These are phyloP conservation scores for Lasiodiplodia theobromae DNA, from an alignment of 2,329 filamentous ascomycete species.

Conservation along the genomic window DNA sequence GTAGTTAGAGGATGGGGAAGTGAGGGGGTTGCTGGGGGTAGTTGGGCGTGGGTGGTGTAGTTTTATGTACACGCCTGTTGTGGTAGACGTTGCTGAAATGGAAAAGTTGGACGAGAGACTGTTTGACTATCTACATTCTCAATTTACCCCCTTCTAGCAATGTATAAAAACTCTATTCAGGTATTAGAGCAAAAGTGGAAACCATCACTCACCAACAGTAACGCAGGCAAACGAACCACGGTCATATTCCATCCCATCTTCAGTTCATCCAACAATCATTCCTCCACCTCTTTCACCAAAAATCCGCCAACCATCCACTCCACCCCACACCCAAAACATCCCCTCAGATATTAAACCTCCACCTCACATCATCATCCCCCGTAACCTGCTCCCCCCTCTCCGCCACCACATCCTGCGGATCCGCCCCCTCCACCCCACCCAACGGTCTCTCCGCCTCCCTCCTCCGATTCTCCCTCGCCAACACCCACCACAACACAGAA, in stretches of 20 bases:
- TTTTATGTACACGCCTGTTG: no score
- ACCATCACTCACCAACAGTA: background rate
- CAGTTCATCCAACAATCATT: background rate
- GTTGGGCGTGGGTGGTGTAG: background rate
- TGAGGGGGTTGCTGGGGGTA: no score
- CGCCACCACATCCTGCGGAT: slow-evolving; percentile 40
- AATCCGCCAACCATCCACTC: background rate
- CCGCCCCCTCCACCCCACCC: slow-evolving; percentile 33
- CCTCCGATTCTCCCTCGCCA: slow-evolving; percentile 42
- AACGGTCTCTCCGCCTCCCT: slow-evolving; percentile 37
- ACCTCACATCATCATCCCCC: slow-evolving; percentile 44
- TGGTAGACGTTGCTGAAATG: no score
- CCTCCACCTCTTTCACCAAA: background rate
- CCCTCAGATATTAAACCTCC: slow-evolving; percentile 43
- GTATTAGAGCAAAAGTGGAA: background rate
- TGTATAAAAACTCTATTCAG: background rate
- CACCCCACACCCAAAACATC: background rate
- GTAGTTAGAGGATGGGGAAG: no score
- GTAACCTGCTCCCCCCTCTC: slow-evolving; percentile 42
- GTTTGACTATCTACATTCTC: background rate
- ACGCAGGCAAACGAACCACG: background rate
- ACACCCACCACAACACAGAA: slow-evolving; percentile 39
- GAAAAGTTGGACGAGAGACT: no score
- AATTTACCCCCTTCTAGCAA: background rate
- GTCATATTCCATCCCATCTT: background rate